These are phyloP conservation scores for Mycosphaerella arachidis DNA, from an alignment of 2,329 filamentous ascomycete genomes.

Conservation along the genomic window DNA sequence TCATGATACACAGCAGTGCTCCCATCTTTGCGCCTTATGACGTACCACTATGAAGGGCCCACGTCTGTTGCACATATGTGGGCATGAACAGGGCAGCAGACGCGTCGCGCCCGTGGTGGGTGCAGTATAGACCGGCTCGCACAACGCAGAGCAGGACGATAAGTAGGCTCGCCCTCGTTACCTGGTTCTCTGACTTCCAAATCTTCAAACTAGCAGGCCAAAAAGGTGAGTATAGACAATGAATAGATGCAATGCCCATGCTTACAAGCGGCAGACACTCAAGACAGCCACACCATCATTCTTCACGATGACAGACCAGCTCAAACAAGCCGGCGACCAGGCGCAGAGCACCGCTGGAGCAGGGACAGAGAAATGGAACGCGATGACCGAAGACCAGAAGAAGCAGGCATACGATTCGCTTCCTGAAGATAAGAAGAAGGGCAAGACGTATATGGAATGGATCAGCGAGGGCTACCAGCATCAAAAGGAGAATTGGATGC, in stretches of 20 bases:
- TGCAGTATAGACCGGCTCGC: not conserved
- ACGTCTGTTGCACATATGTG: not conserved
- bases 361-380: constrained; percentile 30
- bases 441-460: constrained; percentile 49
- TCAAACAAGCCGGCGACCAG: constrained; percentile 19
- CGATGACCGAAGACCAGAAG: constrained; percentile 34
- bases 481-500: constrained; percentile 71
- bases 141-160: not conserved
- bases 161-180: not conserved
- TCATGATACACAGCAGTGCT: not conserved
- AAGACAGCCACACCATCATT: not conserved
- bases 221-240: not conserved
- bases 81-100: constrained; percentile 2
- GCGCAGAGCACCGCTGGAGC: constrained; percentile 15
- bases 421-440: constrained; percentile 31
- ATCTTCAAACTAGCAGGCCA: no score
- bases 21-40: constrained; percentile 3
- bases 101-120: not conserved
- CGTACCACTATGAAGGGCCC: not conserved
- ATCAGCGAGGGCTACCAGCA: constrained; percentile 61
- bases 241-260: not conserved
- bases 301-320: constrained; percentile 15
- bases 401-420: constrained; percentile 31
- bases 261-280: not conserved
- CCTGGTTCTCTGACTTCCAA: no score